Conservation (phyloP, 1,284 basidiomycete species). For the Austroboletus novae-zelandiae region DNA sequence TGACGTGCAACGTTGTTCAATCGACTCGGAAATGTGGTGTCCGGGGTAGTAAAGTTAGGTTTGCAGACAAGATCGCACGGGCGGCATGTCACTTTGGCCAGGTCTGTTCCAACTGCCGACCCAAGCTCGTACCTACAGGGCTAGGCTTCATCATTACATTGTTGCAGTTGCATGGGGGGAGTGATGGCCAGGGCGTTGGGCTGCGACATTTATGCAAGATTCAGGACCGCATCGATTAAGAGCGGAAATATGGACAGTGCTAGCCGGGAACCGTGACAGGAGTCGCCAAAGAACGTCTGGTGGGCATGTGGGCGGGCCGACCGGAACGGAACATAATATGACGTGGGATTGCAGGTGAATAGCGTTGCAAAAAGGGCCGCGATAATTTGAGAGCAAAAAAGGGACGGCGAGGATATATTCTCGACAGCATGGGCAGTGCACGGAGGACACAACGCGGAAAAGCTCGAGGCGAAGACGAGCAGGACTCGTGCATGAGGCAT, state of each 20-base stretch:
- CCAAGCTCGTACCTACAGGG: background rate
- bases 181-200: constrained; percentile 15
- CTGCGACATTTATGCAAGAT: background rate
- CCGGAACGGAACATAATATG: background rate
- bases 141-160: constrained; percentile 6
- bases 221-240: background rate
- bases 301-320: background rate
- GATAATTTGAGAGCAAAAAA: background rate
- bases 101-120: background rate
- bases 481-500: constrained; percentile 1
- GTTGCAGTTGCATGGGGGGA: constrained; percentile 7
- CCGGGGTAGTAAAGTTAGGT: constrained; percentile 4
- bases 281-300: background rate
- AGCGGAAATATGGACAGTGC: background rate
- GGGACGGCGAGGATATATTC: background rate
- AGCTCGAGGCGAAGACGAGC: background rate
- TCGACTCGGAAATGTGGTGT: background rate
- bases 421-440: background rate
- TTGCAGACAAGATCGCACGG: background rate
- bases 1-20: background rate
- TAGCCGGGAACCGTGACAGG: background rate
- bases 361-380: background rate
- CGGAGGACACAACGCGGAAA: background rate
- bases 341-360: background rate
- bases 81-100: constrained; percentile 1